Evolutionary conservation across 2,329 filamentous ascomycete species (phyloP), one percentile per base, ranked within the genome.

Genomic region (Clarireedia monteithiana): DNA sequence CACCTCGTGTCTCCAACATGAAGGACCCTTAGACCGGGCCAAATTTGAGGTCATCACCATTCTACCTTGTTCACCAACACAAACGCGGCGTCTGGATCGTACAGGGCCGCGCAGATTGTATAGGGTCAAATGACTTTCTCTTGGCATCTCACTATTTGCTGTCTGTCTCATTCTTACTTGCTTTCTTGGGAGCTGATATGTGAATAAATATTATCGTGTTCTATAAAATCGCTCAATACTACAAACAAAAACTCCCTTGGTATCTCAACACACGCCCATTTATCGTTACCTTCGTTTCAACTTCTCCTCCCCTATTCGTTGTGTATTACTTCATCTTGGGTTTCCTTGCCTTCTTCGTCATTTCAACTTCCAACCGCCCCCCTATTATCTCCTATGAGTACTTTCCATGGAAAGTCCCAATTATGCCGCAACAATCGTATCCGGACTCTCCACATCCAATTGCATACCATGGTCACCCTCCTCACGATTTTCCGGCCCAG

Each of bases 401-500:
- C 24, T 14, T 24, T 5, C 23, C 20, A 26, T 14, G 24, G 10
- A 10, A 20, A 14, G 24, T 14, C 23, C 53, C 42, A 57, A n/a
- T 38, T 52, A 48, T 38, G 55, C 56, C 53, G 58, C 57, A 55
- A 66, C 59, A 49, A 66, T 58, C 23, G 64, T 67, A 57, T 65
- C 64, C 9, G 64, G 62, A 48, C 62, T 65, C 27, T 66, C 63
- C 42, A 63, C 64, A 53, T 66, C 63, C n/a, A 63, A 48, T 47
- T 64, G 64, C 52, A 63, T 56, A 3, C 58, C 61, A 58, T 60
- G 48, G 5, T 50, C 36, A 9, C 38, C 30, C 34, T 40, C 34
- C 40, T 20, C 52, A 14, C 20, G 24, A 47, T 42, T 44, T 24
- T 26, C 48, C 15, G 24, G 42, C 34, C 49, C 40, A 48, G 63